Evolutionary conservation across 2,329 filamentous ascomycete species (phyloP).

Genomic region (Aplosporella prunicola): DNA sequence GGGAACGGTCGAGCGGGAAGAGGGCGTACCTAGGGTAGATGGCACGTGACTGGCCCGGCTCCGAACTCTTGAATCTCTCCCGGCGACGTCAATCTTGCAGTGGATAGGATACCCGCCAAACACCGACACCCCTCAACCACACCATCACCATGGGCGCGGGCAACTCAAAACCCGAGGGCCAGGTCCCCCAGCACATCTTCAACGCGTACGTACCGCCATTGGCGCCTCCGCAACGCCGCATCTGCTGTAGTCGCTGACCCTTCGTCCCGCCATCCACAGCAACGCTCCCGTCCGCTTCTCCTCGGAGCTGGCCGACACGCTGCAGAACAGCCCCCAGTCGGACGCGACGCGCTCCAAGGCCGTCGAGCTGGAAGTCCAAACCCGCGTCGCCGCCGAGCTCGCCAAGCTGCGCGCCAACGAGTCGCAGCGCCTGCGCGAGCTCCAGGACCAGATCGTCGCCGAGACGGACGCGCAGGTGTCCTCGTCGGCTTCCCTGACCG

Average conservation of each 20-base stretch:
- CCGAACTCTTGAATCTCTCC: not conserved
- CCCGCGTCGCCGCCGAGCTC: conserved; percentile 77
- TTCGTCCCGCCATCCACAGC: conserved; percentile 35
- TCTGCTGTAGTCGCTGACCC: too few relatives aligned
- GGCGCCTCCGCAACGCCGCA: conserved; percentile 7
- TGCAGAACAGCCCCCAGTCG: conserved; percentile 83
- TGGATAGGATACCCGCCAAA: conserved; percentile 3
- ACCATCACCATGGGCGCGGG: conserved; percentile 48
- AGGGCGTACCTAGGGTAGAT: not conserved
- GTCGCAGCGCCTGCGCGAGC: conserved; percentile 55
- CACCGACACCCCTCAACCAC: conserved; percentile 1
- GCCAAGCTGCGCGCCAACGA: conserved; percentile 66
- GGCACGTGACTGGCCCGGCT: conserved; percentile 4
- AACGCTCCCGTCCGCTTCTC: conserved; percentile 62
- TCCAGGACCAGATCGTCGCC: conserved; percentile 54
- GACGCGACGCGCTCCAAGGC: conserved; percentile 77
- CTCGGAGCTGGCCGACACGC: conserved; percentile 68
- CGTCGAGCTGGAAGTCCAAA: conserved; percentile 79
- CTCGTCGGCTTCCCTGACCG: conserved; percentile 22
- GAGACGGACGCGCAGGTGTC: conserved; percentile 30
- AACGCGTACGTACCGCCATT: conserved; percentile 40
- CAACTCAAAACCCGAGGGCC: conserved; percentile 49
- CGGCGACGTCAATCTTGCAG: conserved; percentile 8
- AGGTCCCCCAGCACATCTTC: conserved; percentile 51
- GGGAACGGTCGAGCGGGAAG: not conserved